Base-by-base conservation (phyloP, 331 rosid species). In the Rosa hybrid region DNA sequence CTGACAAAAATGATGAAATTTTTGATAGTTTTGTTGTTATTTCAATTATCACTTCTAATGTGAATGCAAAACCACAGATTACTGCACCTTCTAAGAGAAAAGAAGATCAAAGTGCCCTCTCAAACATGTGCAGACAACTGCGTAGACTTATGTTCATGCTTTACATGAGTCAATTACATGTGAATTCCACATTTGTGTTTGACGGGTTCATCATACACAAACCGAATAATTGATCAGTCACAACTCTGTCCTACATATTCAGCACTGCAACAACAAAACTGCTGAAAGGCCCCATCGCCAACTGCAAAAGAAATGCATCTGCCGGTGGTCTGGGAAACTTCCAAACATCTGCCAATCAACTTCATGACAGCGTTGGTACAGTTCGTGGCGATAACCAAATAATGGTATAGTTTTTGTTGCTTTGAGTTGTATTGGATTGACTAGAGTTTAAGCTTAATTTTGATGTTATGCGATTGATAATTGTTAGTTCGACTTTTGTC, bases 251-350 rank as follows among this genome's bases (percentile, higher is more conserved):
- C 25, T 41, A 7, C 72, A 41, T 30, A 12, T 38, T 68, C 8
- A 38, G 16, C 49, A 38, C 17, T 4, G 10, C 8, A 25, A 23
- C 38, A 23, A 62, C 41, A 25, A 25, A 25, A 25, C 17, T 23
- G 68, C 38, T 10, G 6, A 23, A 60, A 20, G 38, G 17, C 17
- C 68, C 68, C 46, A 20, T 75, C 9, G 57, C 30, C 72, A 45
- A 46, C 72, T 30, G 72, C 38, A 14, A 59, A 75, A 23, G 2
- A 49, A 25, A 17, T 27, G 48, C 62, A 18, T 10, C 18, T 10
- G 72, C 72, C 46, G 62, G 80, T 23, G 79, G 38, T 45, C 46
- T 17, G 11, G 48, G 34, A 53, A 77, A 44, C 80, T 12, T 10
- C 62, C 34, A 77, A 77, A 11, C 80, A 7, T 44, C 46, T 44